These are phyloP conservation scores for Talaromyces piceae DNA, from an alignment of 2,329 filamentous ascomycete genomes.

Conservation along the genomic window DNA sequence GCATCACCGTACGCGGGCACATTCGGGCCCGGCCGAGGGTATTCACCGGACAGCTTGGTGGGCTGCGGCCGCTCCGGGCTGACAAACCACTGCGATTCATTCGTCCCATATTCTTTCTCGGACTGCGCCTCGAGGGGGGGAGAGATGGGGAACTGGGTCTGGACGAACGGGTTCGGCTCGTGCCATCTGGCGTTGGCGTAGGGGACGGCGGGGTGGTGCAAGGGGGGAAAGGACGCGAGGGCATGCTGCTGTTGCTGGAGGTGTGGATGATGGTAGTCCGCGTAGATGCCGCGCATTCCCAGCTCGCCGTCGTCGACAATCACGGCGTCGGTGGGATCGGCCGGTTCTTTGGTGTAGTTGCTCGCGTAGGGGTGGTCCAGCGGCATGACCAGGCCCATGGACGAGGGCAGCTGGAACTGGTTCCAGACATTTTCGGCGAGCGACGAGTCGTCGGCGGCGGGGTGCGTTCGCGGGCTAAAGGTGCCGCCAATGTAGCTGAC, in stretches of 20 bases:
- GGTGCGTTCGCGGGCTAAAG: constrained; percentile 30
- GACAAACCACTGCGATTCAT: constrained; percentile 22
- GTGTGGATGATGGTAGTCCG: constrained; percentile 4
- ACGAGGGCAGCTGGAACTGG: constrained; percentile 30
- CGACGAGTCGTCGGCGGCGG: constrained; percentile 31
- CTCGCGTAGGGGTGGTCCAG: constrained; percentile 27
- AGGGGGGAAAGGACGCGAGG: constrained; percentile 7
- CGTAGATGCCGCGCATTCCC: constrained; percentile 4
- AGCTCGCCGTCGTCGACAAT: constrained; percentile 28
- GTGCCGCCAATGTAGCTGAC: constrained; percentile 27
- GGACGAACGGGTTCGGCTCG: constrained; percentile 2
- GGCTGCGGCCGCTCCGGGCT: not conserved
- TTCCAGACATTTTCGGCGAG: constrained; percentile 32
- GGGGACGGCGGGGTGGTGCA: constrained; percentile 6
- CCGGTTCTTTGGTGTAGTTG: constrained; percentile 25
- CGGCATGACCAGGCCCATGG: constrained; percentile 24
- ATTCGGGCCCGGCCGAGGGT: not conserved
- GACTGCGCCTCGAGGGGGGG: constrained; percentile 11
- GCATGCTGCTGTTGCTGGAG: not conserved
- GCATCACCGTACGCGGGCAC: constrained; percentile 3
- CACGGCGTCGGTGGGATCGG: constrained; percentile 21
- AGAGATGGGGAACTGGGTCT: constrained; percentile 10
- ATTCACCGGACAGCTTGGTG: not conserved
- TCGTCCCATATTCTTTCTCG: constrained; percentile 6
- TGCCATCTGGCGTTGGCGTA: constrained; percentile 7